These are phyloP conservation scores for Jasminum sambac DNA, from an alignment of 257 asterid species.

Conservation along the genomic window DNA sequence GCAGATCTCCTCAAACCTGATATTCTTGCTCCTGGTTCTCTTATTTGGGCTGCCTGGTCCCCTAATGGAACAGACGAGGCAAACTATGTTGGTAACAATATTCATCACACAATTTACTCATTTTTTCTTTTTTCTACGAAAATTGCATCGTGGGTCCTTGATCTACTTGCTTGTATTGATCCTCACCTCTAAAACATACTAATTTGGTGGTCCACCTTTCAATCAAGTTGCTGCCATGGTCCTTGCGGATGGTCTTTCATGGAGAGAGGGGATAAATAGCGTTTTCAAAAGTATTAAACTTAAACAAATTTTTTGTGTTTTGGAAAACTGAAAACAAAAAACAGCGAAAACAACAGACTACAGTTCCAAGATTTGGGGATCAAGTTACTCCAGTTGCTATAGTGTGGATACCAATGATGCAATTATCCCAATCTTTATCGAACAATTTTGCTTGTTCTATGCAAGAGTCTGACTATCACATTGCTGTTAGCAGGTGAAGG, in stretches of 20 bases:
- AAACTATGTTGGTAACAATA: slow-evolving; percentile 66
- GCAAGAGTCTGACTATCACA: not conserved
- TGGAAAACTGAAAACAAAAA: too few species aligned
- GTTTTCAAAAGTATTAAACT: too few species aligned
- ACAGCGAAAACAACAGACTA: too few species aligned
- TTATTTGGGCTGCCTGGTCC: slow-evolving; percentile 99
- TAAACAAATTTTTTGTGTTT: too few species aligned
- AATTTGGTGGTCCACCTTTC: not conserved
- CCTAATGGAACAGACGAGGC: slow-evolving; percentile 96
- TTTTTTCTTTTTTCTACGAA: not conserved
- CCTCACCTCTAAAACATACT: not conserved
- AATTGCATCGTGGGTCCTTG: not conserved
- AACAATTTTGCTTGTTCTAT: not conserved
- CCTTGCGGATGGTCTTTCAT: not conserved
- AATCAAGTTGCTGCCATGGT: not conserved
- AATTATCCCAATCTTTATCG: not conserved
- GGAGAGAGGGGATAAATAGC: too few species aligned
- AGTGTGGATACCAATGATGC: not conserved
- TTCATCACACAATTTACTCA: not conserved
- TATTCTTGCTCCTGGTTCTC: slow-evolving; percentile 96
- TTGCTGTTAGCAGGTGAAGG: slow-evolving; percentile 68
- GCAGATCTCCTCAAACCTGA: slow-evolving; percentile 98
- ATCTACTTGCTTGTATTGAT: not conserved
- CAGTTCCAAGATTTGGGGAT: not conserved
- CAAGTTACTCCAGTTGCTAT: not conserved